These are phyloP conservation scores for Exsudoporus frostii DNA, from an alignment of 768 basidiomycete genomes.

Conservation along the genomic window DNA sequence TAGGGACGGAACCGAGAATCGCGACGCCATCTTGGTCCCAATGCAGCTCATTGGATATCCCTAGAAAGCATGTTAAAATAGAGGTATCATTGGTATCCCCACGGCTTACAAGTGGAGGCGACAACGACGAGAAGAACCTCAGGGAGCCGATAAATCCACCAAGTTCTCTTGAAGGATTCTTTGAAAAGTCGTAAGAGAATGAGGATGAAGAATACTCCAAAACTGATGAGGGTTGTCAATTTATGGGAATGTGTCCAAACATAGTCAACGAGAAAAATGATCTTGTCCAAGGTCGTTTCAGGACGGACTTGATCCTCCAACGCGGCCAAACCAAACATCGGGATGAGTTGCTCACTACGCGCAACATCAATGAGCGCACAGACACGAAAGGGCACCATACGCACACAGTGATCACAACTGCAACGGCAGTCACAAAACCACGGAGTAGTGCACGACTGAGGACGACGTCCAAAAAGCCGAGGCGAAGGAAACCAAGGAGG, in stretches of 20 bases:
- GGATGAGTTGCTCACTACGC: conserved; percentile 74
- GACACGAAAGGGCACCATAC: conserved; percentile 23
- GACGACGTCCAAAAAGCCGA: conserved; percentile 93
- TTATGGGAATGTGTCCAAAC: conserved; percentile 54
- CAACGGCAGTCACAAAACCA: conserved; percentile 85
- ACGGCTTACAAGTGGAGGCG: conserved; percentile 67
- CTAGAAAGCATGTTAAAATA: conserved; percentile 35
- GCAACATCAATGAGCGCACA: neutral
- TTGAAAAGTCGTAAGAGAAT: conserved; percentile 61
- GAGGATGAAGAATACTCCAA: conserved; percentile 63
- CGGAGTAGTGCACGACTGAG: conserved; percentile 84
- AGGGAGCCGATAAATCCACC: conserved; percentile 77
- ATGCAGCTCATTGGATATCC: conserved; percentile 59
- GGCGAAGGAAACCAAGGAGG: conserved; percentile 77
- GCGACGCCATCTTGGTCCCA: conserved; percentile 82
- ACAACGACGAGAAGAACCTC: conserved; percentile 90
- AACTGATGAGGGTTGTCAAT: conserved; percentile 72
- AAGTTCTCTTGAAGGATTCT: conserved; percentile 52
- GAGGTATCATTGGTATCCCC: neutral
- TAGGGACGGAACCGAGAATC: conserved; percentile 76
- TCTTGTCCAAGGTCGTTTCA: conserved; percentile 71
- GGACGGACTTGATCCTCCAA: conserved; percentile 56
- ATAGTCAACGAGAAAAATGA: conserved; percentile 67
- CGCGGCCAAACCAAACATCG: conserved; percentile 78
- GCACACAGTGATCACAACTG: conserved; percentile 80